Base-by-base conservation (phyloP, 192 early-diverging fungal species). In the Globomyces pollinis-pini region DNA sequence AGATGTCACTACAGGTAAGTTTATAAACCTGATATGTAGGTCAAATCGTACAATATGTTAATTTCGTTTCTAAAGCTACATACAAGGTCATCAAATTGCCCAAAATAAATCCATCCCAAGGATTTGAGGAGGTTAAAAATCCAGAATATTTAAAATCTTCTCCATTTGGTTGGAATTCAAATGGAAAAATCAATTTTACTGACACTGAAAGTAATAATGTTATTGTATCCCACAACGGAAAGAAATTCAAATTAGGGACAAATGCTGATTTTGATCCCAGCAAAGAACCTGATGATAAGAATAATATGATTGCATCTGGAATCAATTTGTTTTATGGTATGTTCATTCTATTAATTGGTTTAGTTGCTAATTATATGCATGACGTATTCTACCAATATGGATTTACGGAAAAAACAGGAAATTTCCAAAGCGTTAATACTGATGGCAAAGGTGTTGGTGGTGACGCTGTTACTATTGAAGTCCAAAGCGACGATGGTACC, bases 391-490 rank as follows among this genome's bases (percentile, higher is more conserved):
- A 69, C 64, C 26, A 49, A 13, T 68, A 70, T 52, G 69, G 69
- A 0, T 70, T 71, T 45, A 55, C 30, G 20, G 69, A 71, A 51
- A 41, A 24, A 8, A 38, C 69, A 29, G 69, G 69, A 15, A 71
- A 71, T 57, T 71, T 71, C 55, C 70, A 72, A 38, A 49, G 30
- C 32, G 33, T 16, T 1, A 72, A 72, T 55, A 54, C 57, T 50
- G 59, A 56, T 23, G 44, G 51, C 29, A 63, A 63, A 1, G 71
- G 71, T 11, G n/a, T 8, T 0, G 71, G 43, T 9, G 55, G 60
- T 29, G 81, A 85, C 54, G 68, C 78, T 60, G 70, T 78, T 50
- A 81, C 79, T 67, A 68, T 69, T 23, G 82, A 79, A 43, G 66
- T 74, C 11, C 80, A 79, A 13, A 77, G 32, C 1, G 78, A 33